These are phyloP conservation scores for Sugiyamaella neomexicana DNA, from an alignment of 1,139 yeast genomes.

Conservation along the genomic window DNA sequence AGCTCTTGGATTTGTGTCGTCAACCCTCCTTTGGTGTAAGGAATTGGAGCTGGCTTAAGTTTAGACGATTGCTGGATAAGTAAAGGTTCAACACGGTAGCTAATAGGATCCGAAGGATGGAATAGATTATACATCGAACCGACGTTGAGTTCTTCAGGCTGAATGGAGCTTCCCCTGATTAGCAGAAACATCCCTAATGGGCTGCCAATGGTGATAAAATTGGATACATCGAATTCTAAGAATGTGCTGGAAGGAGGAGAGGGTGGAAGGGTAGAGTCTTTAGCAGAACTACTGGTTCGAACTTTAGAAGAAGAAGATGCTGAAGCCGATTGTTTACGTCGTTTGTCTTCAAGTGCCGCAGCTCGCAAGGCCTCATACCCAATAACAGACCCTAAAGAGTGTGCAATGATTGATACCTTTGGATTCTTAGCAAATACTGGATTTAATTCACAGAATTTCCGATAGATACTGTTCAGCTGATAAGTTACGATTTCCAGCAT, in stretches of 20 bases:
- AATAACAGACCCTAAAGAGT: conserved; percentile 84
- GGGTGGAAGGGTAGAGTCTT: conserved; percentile 20
- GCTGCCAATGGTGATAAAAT: conserved; percentile 77
- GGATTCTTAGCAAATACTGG: conserved; percentile 65
- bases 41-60: conserved; percentile 60
- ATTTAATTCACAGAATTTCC: conserved; percentile 56
- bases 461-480: conserved; percentile 63
- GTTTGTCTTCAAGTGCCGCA: conserved; percentile 16
- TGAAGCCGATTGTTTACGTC: conserved; percentile 9
- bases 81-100: conserved; percentile 82
- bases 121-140: conserved; percentile 69
- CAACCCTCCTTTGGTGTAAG: conserved; percentile 52
- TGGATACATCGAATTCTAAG: conserved; percentile 67
- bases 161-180: conserved; percentile 17
- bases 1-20: conserved; percentile 47
- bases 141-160: conserved; percentile 41
- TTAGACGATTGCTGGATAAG: conserved; percentile 55
- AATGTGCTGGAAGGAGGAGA: conserved; percentile 36
- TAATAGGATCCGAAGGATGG: conserved; percentile 89
- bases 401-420: conserved; percentile 78
- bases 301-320: conserved; percentile 16
- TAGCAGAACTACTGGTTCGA: conserved; percentile 15
- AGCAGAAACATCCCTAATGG: conserved; percentile 84
- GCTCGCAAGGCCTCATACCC: conserved; percentile 61
- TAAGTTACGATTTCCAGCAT: conserved; percentile 60